phyloP scores from a whole-genome alignment of 2,329 filamentous ascomycete genomes.

The Xylaria sp. region DNA sequence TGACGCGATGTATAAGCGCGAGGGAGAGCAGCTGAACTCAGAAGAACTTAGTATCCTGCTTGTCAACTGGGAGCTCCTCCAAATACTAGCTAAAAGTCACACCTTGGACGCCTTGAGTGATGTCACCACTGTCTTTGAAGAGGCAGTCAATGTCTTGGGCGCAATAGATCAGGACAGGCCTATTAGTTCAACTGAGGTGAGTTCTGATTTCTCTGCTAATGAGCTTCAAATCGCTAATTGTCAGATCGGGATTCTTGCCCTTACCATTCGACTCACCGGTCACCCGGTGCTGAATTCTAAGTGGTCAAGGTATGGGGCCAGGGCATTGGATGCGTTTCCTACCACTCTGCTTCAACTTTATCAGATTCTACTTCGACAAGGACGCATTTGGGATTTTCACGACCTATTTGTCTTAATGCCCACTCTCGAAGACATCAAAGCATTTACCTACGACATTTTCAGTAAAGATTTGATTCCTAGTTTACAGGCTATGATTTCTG shows the following conservation, averaged over 20 bases:
- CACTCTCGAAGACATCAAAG: constrained; percentile 21
- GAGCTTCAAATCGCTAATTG: constrained; percentile 12
- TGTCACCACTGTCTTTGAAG: constrained; percentile 15
- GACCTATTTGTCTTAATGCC: constrained; percentile 36
- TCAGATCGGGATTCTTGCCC: constrained; percentile 38
- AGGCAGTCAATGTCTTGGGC: constrained; percentile 22
- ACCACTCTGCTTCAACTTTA: constrained; percentile 30
- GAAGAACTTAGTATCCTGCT: constrained; percentile 29
- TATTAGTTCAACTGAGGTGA: constrained; percentile 34
- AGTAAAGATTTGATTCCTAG: constrained; percentile 23
- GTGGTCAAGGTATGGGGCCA: constrained; percentile 19
- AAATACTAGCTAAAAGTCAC: constrained; percentile 29
- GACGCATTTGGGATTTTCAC: constrained; percentile 44
- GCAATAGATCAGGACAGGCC: constrained; percentile 15
- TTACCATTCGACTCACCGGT: constrained; percentile 30
- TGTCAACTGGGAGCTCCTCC: constrained; percentile 38
- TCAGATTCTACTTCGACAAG: constrained; percentile 38
- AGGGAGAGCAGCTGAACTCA: constrained; percentile 1
- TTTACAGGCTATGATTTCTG: constrained; percentile 29
- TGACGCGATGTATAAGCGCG: constrained; percentile 25
- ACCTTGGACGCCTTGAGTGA: constrained; percentile 27
- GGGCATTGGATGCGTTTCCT: constrained; percentile 5
- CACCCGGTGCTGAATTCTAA: constrained; percentile 22
- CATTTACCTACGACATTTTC: constrained; percentile 25
- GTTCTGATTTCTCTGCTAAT: not conserved